These are phyloP conservation scores for Apiotrichum sp. DNA, from an alignment of 1,284 basidiomycete genomes.

Conservation along the genomic window DNA sequence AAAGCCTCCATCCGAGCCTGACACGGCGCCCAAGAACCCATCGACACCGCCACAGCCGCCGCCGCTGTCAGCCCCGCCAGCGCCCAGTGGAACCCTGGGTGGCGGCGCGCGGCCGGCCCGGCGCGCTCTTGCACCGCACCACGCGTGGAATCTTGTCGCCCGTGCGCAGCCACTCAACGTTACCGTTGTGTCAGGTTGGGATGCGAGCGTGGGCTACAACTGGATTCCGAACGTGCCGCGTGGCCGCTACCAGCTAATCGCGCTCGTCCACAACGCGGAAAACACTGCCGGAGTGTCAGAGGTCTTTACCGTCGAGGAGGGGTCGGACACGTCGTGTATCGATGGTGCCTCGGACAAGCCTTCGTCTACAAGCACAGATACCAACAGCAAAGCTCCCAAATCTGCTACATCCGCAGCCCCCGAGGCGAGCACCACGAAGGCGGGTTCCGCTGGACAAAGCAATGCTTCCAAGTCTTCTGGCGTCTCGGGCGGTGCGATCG, in stretches of 20 bases:
- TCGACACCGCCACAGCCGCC: too few relatives aligned
- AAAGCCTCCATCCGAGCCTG: neutral
- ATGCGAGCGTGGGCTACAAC: slow-evolving; percentile 17
- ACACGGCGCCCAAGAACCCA: too few relatives aligned
- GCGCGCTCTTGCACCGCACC: neutral
- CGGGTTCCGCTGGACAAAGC: neutral
- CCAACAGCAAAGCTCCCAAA: neutral
- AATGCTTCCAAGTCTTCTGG: slow-evolving; percentile 6
- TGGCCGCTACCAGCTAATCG: slow-evolving; percentile 33
- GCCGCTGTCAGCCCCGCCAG: too few relatives aligned
- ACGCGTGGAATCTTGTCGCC: neutral
- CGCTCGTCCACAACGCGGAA: slow-evolving; percentile 18
- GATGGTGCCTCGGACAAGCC: neutral
- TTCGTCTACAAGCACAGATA: too few relatives aligned
- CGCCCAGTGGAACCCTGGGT: too few relatives aligned
- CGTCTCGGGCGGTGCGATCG: slow-evolving; percentile 34
- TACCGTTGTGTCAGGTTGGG: slow-evolving; percentile 18
- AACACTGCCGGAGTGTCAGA: neutral
- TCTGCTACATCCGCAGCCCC: neutral
- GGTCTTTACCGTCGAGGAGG: slow-evolving; percentile 27
- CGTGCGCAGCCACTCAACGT: slow-evolving; percentile 19
- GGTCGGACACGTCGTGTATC: slow-evolving; percentile 27
- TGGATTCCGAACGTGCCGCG: slow-evolving; percentile 26
- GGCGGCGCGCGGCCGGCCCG: neutral
- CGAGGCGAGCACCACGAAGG: slow-evolving; percentile 1